Percentiles rank a stretch among this genome's conserved stretches.
Evolutionary conservation across 2,329 filamentous ascomycete genomes (phyloP).

Genomic region (Huntiella abstrusa): DNA sequence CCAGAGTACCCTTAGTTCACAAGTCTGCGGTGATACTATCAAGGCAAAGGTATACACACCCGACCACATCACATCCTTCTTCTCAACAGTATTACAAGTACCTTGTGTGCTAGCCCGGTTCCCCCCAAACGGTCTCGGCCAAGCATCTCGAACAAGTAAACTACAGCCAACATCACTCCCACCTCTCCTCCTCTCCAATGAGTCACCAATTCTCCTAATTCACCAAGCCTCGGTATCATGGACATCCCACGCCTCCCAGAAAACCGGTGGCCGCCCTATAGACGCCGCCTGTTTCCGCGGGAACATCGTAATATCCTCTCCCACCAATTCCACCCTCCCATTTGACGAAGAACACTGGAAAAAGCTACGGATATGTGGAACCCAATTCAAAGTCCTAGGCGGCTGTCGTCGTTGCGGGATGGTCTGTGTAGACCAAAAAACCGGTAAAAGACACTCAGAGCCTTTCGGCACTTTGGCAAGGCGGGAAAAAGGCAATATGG

Average conservation of each 20-base stretch:
- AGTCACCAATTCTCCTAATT: conserved; percentile 79
- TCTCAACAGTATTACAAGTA: conserved; percentile 54
- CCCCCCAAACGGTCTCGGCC: conserved; percentile 43
- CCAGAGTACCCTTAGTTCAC: conserved; percentile 23
- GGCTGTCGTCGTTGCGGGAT: conserved; percentile 84
- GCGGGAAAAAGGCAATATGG: conserved; percentile 40
- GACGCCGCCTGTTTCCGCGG: conserved; percentile 65
- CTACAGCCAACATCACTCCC: conserved; percentile 29
- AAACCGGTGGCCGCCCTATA: conserved; percentile 20
- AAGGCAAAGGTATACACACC: conserved; percentile 52
- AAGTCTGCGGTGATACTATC: conserved; percentile 69
- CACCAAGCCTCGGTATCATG: conserved; percentile 60
- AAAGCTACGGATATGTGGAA: conserved; percentile 42
- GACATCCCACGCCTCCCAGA: conserved; percentile 28
- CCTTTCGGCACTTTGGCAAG: conserved; percentile 80
- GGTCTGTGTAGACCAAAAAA: conserved; percentile 83
- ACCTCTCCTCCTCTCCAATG: conserved; percentile 71
- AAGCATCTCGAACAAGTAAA: conserved; percentile 50
- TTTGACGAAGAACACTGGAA: conserved; percentile 73
- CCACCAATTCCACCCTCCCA: conserved; percentile 23
- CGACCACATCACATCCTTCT: conserved; percentile 50
- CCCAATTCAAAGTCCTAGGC: conserved; percentile 54
- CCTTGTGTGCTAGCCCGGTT: conserved; percentile 74
- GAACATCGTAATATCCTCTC: conserved; percentile 59
- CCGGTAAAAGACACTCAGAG: conserved; percentile 58